A percentile compares a stretch with the other conserved stretches of the same genome.
phyloP scores from a whole-genome alignment of 2,329 filamentous ascomycete genomes.

The Calonectria pauciramosa region DNA sequence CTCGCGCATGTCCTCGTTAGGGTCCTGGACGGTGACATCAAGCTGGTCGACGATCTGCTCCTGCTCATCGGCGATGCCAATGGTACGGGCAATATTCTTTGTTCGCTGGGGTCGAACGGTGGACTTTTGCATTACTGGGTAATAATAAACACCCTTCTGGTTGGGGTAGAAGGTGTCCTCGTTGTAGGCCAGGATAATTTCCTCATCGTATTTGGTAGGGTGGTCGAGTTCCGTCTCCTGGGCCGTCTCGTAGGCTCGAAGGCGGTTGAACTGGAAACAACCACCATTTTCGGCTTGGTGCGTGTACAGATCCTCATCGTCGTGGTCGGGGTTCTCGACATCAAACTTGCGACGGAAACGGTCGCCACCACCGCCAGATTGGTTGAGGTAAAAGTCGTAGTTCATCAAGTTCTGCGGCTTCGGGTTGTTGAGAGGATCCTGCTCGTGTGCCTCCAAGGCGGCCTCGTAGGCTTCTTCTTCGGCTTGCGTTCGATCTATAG shows the following conservation, averaged over 20 bases:
- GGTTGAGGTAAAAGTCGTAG: slow-evolving; percentile 76
- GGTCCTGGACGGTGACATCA: slow-evolving; percentile 68
- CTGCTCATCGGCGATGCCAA: slow-evolving; percentile 62
- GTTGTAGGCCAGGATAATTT: slow-evolving; percentile 72
- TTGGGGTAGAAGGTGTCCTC: slow-evolving; percentile 64
- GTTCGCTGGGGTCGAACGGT: slow-evolving; percentile 73
- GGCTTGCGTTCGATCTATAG: slow-evolving; percentile 67
- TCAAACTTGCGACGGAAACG: slow-evolving; percentile 74
- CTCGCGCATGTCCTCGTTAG: slow-evolving; percentile 65
- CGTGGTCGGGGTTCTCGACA: slow-evolving; percentile 66
- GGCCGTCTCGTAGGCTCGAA: slow-evolving; percentile 75
- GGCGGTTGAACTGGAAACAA: slow-evolving; percentile 72
- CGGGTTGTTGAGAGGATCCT: slow-evolving; percentile 68
- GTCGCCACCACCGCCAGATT: slow-evolving; percentile 60
- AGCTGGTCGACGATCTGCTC: slow-evolving; percentile 69
- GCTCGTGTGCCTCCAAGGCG: slow-evolving; percentile 67
- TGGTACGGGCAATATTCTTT: slow-evolving; percentile 72
- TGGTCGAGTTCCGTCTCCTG: slow-evolving; percentile 70
- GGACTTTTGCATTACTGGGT: slow-evolving; percentile 76
- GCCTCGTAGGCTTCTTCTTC: slow-evolving; percentile 67
- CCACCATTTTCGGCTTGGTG: slow-evolving; percentile 60
- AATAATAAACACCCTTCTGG: slow-evolving; percentile 75
- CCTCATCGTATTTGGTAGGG: slow-evolving; percentile 73
- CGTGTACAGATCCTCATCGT: slow-evolving; percentile 69
- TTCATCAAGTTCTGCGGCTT: slow-evolving; percentile 71